Percentiles rank a stretch among this genome's conserved stretches.
These are phyloP conservation scores for Stipa capillata DNA, from an alignment of 176 grass and related monocot genomes.

Conservation along the genomic window DNA sequence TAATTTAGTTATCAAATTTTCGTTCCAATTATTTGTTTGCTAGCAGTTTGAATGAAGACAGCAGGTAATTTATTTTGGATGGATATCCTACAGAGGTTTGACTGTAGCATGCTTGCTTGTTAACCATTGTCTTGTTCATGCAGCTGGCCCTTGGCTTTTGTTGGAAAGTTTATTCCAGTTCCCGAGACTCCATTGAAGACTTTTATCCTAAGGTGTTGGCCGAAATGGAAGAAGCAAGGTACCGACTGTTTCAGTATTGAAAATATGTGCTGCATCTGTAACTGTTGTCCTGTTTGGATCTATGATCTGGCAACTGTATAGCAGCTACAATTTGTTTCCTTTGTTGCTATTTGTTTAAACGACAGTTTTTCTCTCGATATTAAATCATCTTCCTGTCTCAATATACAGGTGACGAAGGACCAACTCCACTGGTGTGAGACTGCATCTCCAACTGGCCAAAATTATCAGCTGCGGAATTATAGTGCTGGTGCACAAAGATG, in stretches of 20 bases:
- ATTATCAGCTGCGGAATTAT: conserved; percentile 4
- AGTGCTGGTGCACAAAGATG: conserved; percentile 18
- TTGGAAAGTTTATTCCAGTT: conserved; percentile 77
- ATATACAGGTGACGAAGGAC: background rate
- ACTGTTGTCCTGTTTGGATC: background rate
- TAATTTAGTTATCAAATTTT: background rate
- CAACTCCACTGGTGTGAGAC: conserved; percentile 19
- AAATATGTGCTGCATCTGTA: background rate
- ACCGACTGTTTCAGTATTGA: conserved; percentile 24
- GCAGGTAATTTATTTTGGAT: conserved; percentile 5
- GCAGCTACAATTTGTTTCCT: background rate
- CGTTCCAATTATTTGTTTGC: background rate
- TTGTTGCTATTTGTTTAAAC: background rate
- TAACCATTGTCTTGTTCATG: conserved; percentile 25
- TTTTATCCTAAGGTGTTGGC: conserved; percentile 22
- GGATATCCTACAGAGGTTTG: background rate
- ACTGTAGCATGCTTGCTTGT: background rate
- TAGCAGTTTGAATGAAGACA: conserved; percentile 1
- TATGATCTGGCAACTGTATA: background rate
- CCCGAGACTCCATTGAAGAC: conserved; percentile 45
- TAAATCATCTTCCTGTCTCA: background rate
- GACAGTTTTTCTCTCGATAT: background rate
- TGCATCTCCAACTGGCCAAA: background rate
- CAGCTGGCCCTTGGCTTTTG: conserved; percentile 80
- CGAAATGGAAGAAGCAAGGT: conserved; percentile 33